Conservation (phyloP, 140 eudicot species). For the Flaveria floridana region DNA sequence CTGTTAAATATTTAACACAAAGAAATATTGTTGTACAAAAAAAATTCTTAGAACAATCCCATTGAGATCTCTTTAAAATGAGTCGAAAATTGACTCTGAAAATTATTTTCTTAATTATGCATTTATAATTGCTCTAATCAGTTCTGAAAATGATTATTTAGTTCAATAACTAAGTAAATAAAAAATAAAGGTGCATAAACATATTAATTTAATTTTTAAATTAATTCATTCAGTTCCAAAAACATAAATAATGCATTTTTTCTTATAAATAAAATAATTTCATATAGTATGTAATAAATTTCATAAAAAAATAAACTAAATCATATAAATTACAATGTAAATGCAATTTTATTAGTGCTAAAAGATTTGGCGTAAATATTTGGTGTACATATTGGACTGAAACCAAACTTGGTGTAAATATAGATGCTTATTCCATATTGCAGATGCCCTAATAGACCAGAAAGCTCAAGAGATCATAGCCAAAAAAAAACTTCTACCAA, state of each 20-base stretch:
- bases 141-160: neutral
- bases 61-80: neutral
- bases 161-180: neutral
- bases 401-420: neutral
- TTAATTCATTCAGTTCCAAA: too few relatives aligned
- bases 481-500: neutral
- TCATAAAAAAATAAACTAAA: neutral
- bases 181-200: neutral
- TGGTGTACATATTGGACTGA: conserved; percentile 2
- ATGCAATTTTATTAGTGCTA: neutral
- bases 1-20: neutral
- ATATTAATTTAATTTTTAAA: neutral
- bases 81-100: neutral
- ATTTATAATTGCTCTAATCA: neutral
- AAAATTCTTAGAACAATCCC: neutral
- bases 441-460: neutral
- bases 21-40: neutral
- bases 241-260: too few relatives aligned
- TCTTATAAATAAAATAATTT: neutral
- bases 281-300: neutral
- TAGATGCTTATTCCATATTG: neutral
- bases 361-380: neutral
- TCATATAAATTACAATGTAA: neutral
- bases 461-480: neutral
- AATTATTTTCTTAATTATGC: neutral